A percentile compares a stretch with the other conserved stretches of the same genome.
Conservation (phyloP, 805 yeast genomes). For the Candida cerambycidarum region DNA sequence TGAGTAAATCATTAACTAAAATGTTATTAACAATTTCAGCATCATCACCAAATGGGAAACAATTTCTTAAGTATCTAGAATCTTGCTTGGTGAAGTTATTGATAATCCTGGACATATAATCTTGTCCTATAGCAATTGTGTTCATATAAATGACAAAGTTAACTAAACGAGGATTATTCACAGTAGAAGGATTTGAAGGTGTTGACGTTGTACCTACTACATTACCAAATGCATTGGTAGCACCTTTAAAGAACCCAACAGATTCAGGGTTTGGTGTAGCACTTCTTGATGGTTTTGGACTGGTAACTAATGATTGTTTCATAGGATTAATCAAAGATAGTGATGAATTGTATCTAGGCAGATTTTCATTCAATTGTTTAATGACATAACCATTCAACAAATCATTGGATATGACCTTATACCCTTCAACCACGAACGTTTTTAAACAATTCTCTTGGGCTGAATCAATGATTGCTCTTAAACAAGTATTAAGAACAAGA, state of each 20-base stretch:
- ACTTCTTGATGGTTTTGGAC: slow-evolving; percentile 19
- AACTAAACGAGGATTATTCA: slow-evolving; percentile 48
- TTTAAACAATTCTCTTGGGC: slow-evolving; percentile 62
- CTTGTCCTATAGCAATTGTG: slow-evolving; percentile 63
- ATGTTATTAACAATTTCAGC: slow-evolving; percentile 30
- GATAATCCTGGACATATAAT: slow-evolving; percentile 55
- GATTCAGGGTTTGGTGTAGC: slow-evolving; percentile 36
- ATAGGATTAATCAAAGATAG: slow-evolving; percentile 19
- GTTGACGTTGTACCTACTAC: slow-evolving; percentile 35
- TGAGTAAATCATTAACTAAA: slow-evolving; percentile 30
- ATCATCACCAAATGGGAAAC: slow-evolving; percentile 40
- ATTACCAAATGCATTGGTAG: slow-evolving; percentile 44
- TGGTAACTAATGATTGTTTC: slow-evolving; percentile 9
- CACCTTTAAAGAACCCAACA: slow-evolving; percentile 44
- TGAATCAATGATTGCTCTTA: slow-evolving; percentile 66
- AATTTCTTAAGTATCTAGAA: slow-evolving; percentile 19
- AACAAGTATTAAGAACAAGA: slow-evolving; percentile 65
- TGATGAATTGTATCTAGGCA: slow-evolving; percentile 39
- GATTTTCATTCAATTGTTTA: slow-evolving; percentile 36
- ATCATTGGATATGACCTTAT: slow-evolving; percentile 62
- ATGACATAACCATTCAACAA: slow-evolving; percentile 52
- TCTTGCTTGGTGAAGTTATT: slow-evolving; percentile 35
- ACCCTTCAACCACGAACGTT: slow-evolving; percentile 53
- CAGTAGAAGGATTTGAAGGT: slow-evolving; percentile 19
- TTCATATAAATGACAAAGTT: slow-evolving; percentile 70